Conservation (phyloP, 495 filamentous ascomycete genomes). For the Evansstolkia leycettana region DNA sequence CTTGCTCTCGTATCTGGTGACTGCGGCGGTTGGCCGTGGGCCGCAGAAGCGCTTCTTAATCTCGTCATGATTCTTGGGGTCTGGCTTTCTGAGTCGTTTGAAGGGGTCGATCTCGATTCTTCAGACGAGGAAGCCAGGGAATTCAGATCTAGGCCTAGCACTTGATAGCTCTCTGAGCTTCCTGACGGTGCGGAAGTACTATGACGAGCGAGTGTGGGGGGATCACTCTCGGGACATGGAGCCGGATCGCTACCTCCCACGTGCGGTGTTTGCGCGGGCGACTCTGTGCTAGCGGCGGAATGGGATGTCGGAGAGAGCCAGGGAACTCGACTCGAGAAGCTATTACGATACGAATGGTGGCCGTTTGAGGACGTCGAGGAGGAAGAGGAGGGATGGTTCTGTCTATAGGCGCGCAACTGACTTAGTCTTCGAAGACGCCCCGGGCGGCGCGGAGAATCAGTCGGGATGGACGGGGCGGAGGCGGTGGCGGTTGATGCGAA, state of each 20-base stretch:
- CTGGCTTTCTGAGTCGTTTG: conserved; percentile 13
- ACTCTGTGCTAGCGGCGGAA: conserved; percentile 10
- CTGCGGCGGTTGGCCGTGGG: conserved; percentile 15
- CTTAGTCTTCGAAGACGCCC: conserved; percentile 59
- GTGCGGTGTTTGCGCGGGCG: conserved; percentile 12
- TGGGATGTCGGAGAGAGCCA: conserved; percentile 21
- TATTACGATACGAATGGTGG: conserved; percentile 18
- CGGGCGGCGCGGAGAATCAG: conserved; percentile 36
- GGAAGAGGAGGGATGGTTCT: conserved; percentile 47
- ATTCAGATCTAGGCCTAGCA: conserved; percentile 12
- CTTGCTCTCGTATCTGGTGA: conserved; percentile 13
- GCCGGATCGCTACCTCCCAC: conserved; percentile 14
- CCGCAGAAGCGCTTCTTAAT: conserved; percentile 17
- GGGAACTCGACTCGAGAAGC: conserved; percentile 23
- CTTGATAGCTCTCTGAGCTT: conserved; percentile 15
- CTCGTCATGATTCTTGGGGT: conserved; percentile 22
- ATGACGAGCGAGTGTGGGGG: conserved; percentile 22
- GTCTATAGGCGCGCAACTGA: conserved; percentile 62
- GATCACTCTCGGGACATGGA: conserved; percentile 26
- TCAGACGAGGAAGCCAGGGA: conserved; percentile 15
- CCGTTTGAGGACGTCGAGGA: conserved; percentile 24
- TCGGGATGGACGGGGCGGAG: conserved; percentile 16
- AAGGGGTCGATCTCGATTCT: conserved; percentile 17
- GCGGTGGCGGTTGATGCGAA: conserved; percentile 31
- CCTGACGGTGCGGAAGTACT: conserved; percentile 21